Evolutionary conservation across 2,329 filamentous ascomycete genomes (phyloP).

Genomic region (Monosporascus sp.): DNA sequence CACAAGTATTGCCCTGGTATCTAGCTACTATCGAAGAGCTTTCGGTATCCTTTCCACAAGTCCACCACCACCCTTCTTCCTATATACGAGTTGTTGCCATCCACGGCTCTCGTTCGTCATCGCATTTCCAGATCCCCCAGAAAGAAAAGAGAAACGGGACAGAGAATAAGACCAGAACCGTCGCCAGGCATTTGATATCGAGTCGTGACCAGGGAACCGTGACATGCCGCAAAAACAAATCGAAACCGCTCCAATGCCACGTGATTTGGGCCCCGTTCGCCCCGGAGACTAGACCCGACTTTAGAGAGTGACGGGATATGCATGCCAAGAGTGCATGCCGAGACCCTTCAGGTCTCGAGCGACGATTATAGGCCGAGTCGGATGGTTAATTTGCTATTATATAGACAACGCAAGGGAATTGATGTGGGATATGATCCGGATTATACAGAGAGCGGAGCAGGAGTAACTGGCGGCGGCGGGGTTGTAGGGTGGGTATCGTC

Average conservation of each 20-base stretch:
- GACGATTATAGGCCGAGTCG: not conserved
- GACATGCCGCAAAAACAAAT: not conserved
- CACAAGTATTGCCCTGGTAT: not conserved
- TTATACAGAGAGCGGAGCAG: not conserved
- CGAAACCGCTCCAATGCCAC: not conserved
- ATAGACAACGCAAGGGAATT: not conserved
- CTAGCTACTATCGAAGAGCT: not conserved
- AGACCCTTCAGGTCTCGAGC: too few relatives aligned
- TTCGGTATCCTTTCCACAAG: not conserved
- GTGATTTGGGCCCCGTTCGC: not conserved
- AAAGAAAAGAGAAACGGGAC: constrained; percentile 1
- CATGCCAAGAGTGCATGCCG: not conserved
- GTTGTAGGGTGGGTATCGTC: not conserved
- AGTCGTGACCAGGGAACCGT: constrained; percentile 9
- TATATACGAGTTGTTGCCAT: constrained; percentile 6
- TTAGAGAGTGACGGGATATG: not conserved
- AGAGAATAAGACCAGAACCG: constrained; percentile 6
- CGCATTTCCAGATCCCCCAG: constrained; percentile 9
- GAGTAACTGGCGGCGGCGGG: not conserved
- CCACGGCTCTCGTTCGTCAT: constrained; percentile 6
- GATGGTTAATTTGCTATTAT: not conserved
- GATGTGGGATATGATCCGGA: not conserved
- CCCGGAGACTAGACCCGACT: not conserved
- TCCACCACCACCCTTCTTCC: not conserved
- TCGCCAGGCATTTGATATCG: constrained; percentile 23